These are phyloP conservation scores for Aspergillus sp. DNA, from an alignment of 2,329 filamentous ascomycete genomes.

Conservation along the genomic window DNA sequence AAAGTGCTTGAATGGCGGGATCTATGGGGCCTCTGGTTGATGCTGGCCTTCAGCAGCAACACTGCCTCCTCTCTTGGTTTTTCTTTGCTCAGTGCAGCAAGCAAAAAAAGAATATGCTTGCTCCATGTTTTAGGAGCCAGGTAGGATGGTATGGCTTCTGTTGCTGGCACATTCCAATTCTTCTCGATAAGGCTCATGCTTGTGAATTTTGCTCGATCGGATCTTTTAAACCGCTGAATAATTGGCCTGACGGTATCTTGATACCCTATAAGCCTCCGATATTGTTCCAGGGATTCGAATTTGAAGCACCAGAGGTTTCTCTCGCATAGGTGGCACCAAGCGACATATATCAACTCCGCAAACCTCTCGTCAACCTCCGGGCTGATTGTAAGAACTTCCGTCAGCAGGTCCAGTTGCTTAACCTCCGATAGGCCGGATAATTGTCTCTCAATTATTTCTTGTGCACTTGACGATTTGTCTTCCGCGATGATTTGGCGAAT, in stretches of 20 bases:
- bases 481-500: neutral
- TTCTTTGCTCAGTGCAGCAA: conserved; percentile 1
- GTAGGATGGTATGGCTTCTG: neutral
- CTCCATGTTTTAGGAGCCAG: neutral
- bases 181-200: neutral
- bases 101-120: conserved; percentile 1
- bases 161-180: neutral
- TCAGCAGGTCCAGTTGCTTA: neutral
- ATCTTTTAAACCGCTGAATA: neutral
- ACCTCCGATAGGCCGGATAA: neutral
- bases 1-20: neutral
- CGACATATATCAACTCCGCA: conserved; percentile 1
- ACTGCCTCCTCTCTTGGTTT: neutral
- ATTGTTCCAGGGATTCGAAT: conserved; percentile 1
- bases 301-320: conserved; percentile 2
- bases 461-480: neutral
- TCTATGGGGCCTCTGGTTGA: neutral
- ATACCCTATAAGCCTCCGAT: conserved; percentile 1
- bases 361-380: conserved; percentile 1
- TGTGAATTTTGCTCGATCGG: conserved; percentile 1
- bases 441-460: neutral
- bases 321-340: conserved; percentile 1
- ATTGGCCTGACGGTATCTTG: neutral
- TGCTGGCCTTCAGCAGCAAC: neutral
- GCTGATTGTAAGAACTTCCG: neutral